phyloP scores from a whole-genome alignment of 805 yeast species.

The Teunomyces barrocoloradensis region DNA sequence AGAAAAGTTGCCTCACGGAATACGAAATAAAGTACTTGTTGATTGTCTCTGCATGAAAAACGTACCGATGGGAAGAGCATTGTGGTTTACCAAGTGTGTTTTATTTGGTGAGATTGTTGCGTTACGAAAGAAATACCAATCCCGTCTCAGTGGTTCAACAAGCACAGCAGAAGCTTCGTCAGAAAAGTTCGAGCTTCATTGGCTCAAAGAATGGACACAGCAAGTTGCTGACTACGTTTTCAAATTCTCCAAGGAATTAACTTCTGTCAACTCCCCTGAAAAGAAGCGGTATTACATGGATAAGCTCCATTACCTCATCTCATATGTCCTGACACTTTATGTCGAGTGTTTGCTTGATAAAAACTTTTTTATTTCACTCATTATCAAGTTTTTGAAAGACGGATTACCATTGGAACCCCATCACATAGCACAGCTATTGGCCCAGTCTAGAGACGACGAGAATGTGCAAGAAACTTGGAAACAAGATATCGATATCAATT shows the following conservation, averaged over 20 bases:
- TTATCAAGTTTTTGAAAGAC: slow-evolving; percentile 49
- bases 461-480: slow-evolving; percentile 10
- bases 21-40: slow-evolving; percentile 66
- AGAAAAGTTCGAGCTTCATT: slow-evolving; percentile 47
- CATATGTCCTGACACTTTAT: slow-evolving; percentile 62
- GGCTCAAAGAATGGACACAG: slow-evolving; percentile 90
- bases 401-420: slow-evolving; percentile 30
- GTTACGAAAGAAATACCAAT: slow-evolving; percentile 29
- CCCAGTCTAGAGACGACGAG: slow-evolving; percentile 21
- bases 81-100: slow-evolving; percentile 90
- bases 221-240: slow-evolving; percentile 66
- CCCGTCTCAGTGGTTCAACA: slow-evolving; percentile 7
- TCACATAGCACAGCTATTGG: slow-evolving; percentile 22
- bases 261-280: slow-evolving; percentile 22
- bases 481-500: slow-evolving; percentile 24
- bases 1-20: slow-evolving; percentile 86
- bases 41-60: slow-evolving; percentile 67
- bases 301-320: slow-evolving; percentile 58
- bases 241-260: slow-evolving; percentile 45
- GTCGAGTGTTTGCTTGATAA: slow-evolving; percentile 66
- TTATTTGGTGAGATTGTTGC: slow-evolving; percentile 55
- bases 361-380: slow-evolving; percentile 59
- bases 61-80: slow-evolving; percentile 77
- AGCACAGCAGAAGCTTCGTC: slow-evolving; percentile 7
- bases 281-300: slow-evolving; percentile 42